These are phyloP conservation scores for Flaveria linearis DNA, from an alignment of 129 eudicot genomes.

Conservation along the genomic window DNA sequence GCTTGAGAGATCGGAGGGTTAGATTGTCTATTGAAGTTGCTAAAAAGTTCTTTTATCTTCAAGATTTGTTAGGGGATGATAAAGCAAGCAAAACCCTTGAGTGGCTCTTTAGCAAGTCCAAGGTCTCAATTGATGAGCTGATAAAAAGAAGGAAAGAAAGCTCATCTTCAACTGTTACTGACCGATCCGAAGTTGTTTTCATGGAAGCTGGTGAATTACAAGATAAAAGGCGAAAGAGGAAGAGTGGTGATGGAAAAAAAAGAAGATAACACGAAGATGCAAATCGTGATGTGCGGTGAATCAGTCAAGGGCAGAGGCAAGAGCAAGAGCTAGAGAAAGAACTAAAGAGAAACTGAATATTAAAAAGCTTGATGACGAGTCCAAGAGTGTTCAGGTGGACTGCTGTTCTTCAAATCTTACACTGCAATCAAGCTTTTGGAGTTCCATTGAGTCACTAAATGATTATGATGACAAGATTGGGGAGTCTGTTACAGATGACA, in stretches of 20 bases:
- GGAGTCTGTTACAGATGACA: slow-evolving; percentile 9
- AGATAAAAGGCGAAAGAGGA: slow-evolving; percentile 25
- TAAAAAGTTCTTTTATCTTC: slow-evolving; percentile 49
- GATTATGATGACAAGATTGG: slow-evolving; percentile 14
- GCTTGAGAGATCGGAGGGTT: slow-evolving; percentile 49
- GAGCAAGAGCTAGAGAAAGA: slow-evolving; percentile 68
- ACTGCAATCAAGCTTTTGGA: slow-evolving; percentile 23
- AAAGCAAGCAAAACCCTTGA: slow-evolving; percentile 58
- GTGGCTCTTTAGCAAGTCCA: slow-evolving; percentile 59
- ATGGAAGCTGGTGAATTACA: slow-evolving; percentile 6
- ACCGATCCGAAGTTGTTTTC: slow-evolving; percentile 32
- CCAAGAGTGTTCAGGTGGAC: slow-evolving; percentile 17
- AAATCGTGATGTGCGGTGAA: slow-evolving; percentile 25
- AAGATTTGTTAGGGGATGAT: slow-evolving; percentile 53
- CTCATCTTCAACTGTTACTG: slow-evolving; percentile 21
- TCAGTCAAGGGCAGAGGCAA: slow-evolving; percentile 71
- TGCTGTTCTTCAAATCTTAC: slow-evolving; percentile 2
- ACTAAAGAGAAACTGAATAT: slow-evolving; percentile 48
- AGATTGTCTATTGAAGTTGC: slow-evolving; percentile 54
- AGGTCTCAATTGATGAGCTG: slow-evolving; percentile 54
- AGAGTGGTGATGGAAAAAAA: slow-evolving; percentile 17
- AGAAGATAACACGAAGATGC: slow-evolving; percentile 17
- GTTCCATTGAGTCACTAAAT: slow-evolving; percentile 19
- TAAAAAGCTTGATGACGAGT: slow-evolving; percentile 31
- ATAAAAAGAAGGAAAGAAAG: slow-evolving; percentile 26